Percentiles rank a stretch among this genome's conserved stretches.
These are phyloP conservation scores for Lasiosphaeria ovina DNA, from an alignment of 495 filamentous ascomycete species.

Conservation along the genomic window DNA sequence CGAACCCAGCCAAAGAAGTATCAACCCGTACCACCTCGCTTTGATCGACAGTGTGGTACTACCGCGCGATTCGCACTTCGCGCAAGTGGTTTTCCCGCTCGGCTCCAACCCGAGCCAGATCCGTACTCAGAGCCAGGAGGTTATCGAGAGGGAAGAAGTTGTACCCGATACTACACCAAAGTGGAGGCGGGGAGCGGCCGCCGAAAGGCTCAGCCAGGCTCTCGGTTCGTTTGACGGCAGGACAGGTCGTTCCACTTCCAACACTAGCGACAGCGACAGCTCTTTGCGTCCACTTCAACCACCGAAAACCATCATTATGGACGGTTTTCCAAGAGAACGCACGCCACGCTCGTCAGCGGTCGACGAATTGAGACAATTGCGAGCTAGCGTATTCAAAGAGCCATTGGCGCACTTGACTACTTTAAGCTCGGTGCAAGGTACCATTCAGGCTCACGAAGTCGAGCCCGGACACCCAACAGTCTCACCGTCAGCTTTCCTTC, in stretches of 20 bases:
- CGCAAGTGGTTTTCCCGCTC: slow-evolving; percentile 28
- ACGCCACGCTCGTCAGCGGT: slow-evolving; percentile 24
- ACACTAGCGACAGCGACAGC: background rate
- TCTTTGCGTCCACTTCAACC: background rate
- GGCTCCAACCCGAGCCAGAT: slow-evolving; percentile 22
- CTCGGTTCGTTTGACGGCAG: background rate
- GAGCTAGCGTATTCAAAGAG: slow-evolving; percentile 11
- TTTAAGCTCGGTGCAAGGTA: too few relatives aligned
- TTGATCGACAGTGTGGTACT: background rate
- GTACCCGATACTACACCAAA: slow-evolving; percentile 22
- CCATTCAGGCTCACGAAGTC: too few relatives aligned
- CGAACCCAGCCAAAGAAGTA: too few relatives aligned
- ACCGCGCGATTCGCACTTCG: slow-evolving; percentile 22
- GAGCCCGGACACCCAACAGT: background rate
- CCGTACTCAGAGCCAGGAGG: slow-evolving; percentile 21
- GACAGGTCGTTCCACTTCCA: background rate
- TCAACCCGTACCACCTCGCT: background rate
- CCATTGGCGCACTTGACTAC: background rate
- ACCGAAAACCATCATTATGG: slow-evolving; percentile 23
- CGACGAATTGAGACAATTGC: slow-evolving; percentile 28
- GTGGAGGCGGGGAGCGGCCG: background rate
- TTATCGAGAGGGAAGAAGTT: slow-evolving; percentile 17
- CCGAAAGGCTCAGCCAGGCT: background rate
- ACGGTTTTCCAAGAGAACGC: slow-evolving; percentile 8
- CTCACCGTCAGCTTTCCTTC: slow-evolving; percentile 16